Evolutionary conservation across 1,284 basidiomycete species (phyloP), one percentile per base, ranked within the genome.

Genomic region (Takashimella koratensis): DNA sequence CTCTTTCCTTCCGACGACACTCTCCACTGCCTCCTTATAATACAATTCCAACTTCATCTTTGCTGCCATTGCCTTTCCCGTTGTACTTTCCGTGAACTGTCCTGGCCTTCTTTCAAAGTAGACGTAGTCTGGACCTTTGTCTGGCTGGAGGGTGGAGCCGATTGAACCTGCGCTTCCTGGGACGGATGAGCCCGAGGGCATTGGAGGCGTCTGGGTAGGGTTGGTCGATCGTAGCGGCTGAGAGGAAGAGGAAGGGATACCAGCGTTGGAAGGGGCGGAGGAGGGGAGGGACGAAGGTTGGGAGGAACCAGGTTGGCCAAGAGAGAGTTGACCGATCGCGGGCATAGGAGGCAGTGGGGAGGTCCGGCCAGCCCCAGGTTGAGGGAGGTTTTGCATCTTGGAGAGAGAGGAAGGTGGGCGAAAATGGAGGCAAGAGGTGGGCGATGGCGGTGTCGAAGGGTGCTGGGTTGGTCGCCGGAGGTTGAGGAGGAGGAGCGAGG

Each of bases 21-120:
- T 84, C 75, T 94, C 90, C 24, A 96, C 91, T 1, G 88, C 87
- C 55, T 97, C 87, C 77, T 97, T 97, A 82, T 98, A 98, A 77
- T 88, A 96, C 58, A 95, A 90, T 77, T 97, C 95, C 51, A 98
- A 84, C 77, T 97, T 97, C 75, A 98, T 84, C 77, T 98, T 97
- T 26, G 95, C 93, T 20, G 89, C 90, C 51, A 92, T 97, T 3
- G 93, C 88, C 57, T 92, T 90, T 54, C 94, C 91, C 52, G 93
- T 82, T 39, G 91, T 90, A 67, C 89, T 86, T 62, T 93, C 86
- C 26, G 86, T 87, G 79, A 97, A 95, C 57, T 84, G 84, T 45
- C 81, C 78, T 1, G 89, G 88, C 50, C 86, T 86, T 50, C 95
- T 82, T 74, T 96, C 89, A 77, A 98, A 98, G 80, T 95, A 97